These are phyloP conservation scores for Punctularia strigosozonata DNA, from an alignment of 768 basidiomycete species.

Conservation along the genomic window DNA sequence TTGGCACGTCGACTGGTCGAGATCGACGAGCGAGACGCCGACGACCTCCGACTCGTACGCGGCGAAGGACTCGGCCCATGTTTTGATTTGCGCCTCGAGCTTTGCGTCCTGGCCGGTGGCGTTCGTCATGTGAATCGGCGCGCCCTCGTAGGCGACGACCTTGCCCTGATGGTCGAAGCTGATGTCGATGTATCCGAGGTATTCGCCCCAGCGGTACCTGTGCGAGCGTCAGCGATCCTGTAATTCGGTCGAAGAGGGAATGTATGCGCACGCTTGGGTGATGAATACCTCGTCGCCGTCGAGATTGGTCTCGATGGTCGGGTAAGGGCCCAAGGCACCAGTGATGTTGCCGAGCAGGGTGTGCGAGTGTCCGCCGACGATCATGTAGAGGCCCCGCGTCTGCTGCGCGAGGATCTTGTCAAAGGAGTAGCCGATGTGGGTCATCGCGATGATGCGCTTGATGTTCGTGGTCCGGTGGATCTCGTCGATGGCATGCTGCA, in stretches of 20 bases:
- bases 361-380: slow-evolving; percentile 33
- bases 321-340: slow-evolving; percentile 28
- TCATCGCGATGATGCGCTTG: slow-evolving; percentile 30
- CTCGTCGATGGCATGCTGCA: slow-evolving; percentile 25
- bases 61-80: slow-evolving; percentile 28
- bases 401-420: slow-evolving; percentile 29
- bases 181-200: slow-evolving; percentile 32
- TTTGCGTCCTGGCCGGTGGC: slow-evolving; percentile 21
- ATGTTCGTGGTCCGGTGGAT: slow-evolving; percentile 22
- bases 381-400: slow-evolving; percentile 27
- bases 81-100: slow-evolving; percentile 25
- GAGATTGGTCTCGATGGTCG: slow-evolving; percentile 29
- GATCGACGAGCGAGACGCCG: slow-evolving; percentile 21
- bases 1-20: slow-evolving; percentile 29
- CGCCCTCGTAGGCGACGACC: slow-evolving; percentile 28
- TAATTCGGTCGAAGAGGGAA: neutral
- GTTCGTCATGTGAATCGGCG: slow-evolving; percentile 30
- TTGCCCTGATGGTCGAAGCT: slow-evolving; percentile 26
- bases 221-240: neutral
- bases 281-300: slow-evolving; percentile 35
- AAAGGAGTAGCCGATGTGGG: slow-evolving; percentile 33
- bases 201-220: slow-evolving; percentile 32
- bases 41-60: slow-evolving; percentile 22
- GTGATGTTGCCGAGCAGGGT: slow-evolving; percentile 30
- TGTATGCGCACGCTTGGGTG: slow-evolving; percentile 21